A percentile compares a stretch with the other conserved stretches of the same genome.
These are phyloP conservation scores for Phytophthora sp. DNA, from an alignment of 352 stramenopile species.

Conservation along the genomic window DNA sequence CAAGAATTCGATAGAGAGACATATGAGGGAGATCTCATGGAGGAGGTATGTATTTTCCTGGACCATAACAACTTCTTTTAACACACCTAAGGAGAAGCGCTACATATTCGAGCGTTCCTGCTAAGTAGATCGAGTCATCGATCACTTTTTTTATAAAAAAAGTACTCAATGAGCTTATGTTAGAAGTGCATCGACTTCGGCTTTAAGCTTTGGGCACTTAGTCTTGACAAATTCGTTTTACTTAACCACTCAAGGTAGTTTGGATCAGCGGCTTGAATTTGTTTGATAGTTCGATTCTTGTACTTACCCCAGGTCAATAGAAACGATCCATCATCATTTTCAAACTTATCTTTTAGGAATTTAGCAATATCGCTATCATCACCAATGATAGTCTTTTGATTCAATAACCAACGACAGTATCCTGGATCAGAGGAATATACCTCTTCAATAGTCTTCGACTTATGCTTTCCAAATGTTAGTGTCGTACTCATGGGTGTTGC, in stretches of 20 bases:
- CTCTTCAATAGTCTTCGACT: too few species aligned
- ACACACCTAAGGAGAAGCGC: too few species aligned
- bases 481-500: too few species aligned
- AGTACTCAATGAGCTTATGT: neutral
- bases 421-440: too few species aligned
- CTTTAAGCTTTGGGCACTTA: neutral
- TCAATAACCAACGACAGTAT: constrained; percentile 3
- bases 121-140: too few species aligned
- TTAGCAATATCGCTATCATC: neutral
- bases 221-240: neutral
- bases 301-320: neutral
- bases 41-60: too few species aligned
- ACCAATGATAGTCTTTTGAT: constrained; percentile 2
- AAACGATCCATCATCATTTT: neutral
- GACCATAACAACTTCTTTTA: too few species aligned
- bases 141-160: too few species aligned
- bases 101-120: too few species aligned
- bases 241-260: neutral
- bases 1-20: too few species aligned
- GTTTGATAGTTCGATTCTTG: neutral
- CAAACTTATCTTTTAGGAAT: neutral
- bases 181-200: neutral
- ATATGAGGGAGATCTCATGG: too few species aligned
- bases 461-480: too few species aligned
- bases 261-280: neutral